Base-by-base conservation (phyloP, 2,329 filamentous ascomycete genomes). In the Amylocarpus encephaloides region DNA sequence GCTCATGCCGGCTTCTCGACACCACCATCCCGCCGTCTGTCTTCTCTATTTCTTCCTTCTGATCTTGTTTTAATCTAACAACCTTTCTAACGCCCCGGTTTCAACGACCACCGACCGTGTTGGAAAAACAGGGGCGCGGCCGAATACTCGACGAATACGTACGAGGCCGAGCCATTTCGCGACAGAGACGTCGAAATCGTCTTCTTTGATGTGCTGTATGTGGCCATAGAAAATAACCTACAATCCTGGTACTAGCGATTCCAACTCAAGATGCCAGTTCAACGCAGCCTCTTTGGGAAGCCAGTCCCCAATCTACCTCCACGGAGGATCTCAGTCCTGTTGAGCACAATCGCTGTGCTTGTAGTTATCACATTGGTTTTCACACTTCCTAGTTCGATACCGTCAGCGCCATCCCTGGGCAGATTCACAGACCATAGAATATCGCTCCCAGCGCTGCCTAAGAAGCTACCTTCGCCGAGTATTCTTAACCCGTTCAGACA, bases 401-500 rank as follows among this genome's bases (percentile, higher is more conserved):
- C 73, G n/a, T 65, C 71, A 1, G 70, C 73, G 15, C 71, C 74
- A 26, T 73, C 71, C 46, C 66, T 78, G n/a, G 73, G 72, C 44
- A 70, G 70, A 53, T 72, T 72, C 41, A 68, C 73, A 59, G 73
- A 78, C 56, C 71, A 72, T 62, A 76, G 74, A 54, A 68, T 74
- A 43, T 71, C 74, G 12, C 68, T 79, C 26, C 73, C 75, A 18
- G 73, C 72, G 56, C 68, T 77, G 16, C 58, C 62, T 45, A 74
- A 71, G 50, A 68, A 69, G 54, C 46, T 63, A 9, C 46, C 58
- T 32, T 55, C 59, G 7, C 58, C 63, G 19, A 78, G 68, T 59
- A 71, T 72, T 16, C 68, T 78, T 58, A 85, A 84, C 59, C 85
- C 83, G 0, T 91, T 92, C 67, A 77, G 78, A 36, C 78, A 79